phyloP scores from a whole-genome alignment of 139 green algal species.

The Ettlia oleoabundans region DNA sequence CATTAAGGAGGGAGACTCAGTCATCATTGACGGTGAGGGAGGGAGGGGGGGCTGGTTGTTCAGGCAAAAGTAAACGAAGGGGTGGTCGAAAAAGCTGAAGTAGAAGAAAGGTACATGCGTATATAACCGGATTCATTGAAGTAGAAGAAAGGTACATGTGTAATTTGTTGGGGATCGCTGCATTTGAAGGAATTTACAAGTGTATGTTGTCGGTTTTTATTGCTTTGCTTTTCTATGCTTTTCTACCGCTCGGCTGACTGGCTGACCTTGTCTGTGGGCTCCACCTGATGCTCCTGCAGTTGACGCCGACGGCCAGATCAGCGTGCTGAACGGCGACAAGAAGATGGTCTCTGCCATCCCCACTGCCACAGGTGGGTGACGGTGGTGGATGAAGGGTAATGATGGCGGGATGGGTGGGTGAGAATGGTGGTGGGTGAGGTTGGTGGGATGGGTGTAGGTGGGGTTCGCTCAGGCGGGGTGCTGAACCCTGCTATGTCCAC shows the following conservation, averaged over 20 bases:
- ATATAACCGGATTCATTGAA: too few species aligned
- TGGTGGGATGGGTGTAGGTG: too few species aligned
- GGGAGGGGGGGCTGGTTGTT: too few species aligned
- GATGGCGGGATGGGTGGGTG: too few species aligned
- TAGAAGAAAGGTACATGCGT: neutral
- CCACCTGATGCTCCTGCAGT: constrained; percentile 26
- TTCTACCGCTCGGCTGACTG: neutral
- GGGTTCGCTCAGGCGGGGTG: too few species aligned
- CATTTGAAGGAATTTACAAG: neutral
- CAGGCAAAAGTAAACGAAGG: too few species aligned
- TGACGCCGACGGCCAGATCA: constrained; percentile 90
- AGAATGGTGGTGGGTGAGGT: too few species aligned
- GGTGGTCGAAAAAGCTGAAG: too few species aligned
- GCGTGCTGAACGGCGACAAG: constrained; percentile 92
- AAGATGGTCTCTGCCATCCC: constrained; percentile 82
- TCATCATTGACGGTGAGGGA: constrained; percentile 85
- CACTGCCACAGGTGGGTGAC: constrained; percentile 3
- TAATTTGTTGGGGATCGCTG: neutral
- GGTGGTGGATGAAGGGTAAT: neutral
- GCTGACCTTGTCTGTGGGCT: neutral
- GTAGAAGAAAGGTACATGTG: neutral
- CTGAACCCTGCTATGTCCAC: too few species aligned
- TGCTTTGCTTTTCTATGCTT: neutral
- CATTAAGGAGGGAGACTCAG: constrained; percentile 93
- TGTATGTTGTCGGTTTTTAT: neutral